Base-by-base conservation (phyloP, 176 grass and related monocot species). In the Oryza officinalis region DNA sequence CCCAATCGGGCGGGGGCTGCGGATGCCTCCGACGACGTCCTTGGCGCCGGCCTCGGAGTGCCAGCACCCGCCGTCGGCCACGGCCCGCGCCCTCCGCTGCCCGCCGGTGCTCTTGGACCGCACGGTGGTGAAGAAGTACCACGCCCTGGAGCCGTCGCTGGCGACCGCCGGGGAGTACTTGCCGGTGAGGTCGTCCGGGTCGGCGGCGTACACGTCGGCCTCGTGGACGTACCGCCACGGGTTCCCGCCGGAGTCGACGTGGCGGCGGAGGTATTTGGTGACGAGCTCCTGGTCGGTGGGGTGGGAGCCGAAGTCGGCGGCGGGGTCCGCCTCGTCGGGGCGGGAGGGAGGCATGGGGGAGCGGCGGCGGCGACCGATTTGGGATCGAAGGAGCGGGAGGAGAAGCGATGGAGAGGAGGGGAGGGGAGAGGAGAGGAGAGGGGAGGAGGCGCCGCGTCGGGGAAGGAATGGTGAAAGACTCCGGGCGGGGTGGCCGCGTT, bases 61-160 rank as follows among this genome's bases (percentile, higher is more conserved):
- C 88, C 88, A 90, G 69, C 88, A 79, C 8, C 88, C 84, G 22
- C 17, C 63, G 2, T 80, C 88, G 22, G 28, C 82, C n/a, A 84
- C 82, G 1, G 79, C 79, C 37, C 88, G 88, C 23, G 68, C 43
- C 80, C 78, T 90, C 28, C 84, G 68, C 84, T 60, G 72, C 30
- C 84, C 88, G 60, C 69, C 75, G 32, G 63, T 17, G 84, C 13
- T 75, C 84, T 87, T 90, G 75, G 64, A 6, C 5, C 75, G 67
- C 5, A 87, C 67, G 13, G 38, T 15, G 8, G 80, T 79, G 84
- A 86, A 78, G 84, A 90, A 90, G 80, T 87, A 90, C 88, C 88
- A 90, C 1, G 68, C 69, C 37, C 41, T 41, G 27, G 63, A 80
- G 38, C 88, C 84, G 75, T 90, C 74, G 74, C 63, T n/a, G 2